Conservation (phyloP, 208 protist species). For the Wallacemonas sp. region DNA sequence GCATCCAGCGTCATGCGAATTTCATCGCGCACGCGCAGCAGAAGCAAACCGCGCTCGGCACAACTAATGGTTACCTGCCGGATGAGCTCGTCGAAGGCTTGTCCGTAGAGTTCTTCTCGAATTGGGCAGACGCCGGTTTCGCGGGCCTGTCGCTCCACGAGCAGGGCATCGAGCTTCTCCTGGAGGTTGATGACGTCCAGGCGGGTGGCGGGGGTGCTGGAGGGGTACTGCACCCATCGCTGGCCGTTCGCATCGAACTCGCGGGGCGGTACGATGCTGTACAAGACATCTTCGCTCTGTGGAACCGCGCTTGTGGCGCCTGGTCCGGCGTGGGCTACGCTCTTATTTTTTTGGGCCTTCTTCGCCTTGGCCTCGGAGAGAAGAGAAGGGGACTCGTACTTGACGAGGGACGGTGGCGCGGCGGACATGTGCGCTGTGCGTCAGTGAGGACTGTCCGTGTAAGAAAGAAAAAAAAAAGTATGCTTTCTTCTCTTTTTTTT, state of each 20-base stretch:
- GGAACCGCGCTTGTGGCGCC: constrained; percentile 33
- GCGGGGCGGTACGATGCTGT: constrained; percentile 89
- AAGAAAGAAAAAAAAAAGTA: constrained; percentile 4
- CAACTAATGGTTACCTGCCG: constrained; percentile 98
- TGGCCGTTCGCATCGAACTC: constrained; percentile 88
- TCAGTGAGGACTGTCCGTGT: constrained; percentile 11
- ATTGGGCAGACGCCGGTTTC: constrained; percentile 98
- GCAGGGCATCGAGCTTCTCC: constrained; percentile 93
- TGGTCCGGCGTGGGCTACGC: background rate
- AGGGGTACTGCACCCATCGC: constrained; percentile 88
- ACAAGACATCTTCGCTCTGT: constrained; percentile 90
- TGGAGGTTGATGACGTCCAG: constrained; percentile 93
- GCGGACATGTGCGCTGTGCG: constrained; percentile 21
- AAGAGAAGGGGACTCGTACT: constrained; percentile 90
- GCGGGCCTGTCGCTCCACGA: constrained; percentile 95
- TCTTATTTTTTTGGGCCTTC: constrained; percentile 51
- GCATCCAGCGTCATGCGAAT: constrained; percentile 89
- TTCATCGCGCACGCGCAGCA: constrained; percentile 98
- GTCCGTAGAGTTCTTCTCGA: constrained; percentile 97
- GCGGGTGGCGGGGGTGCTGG: constrained; percentile 85
- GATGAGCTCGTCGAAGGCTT: constrained; percentile 98
- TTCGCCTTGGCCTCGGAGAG: constrained; percentile 79
- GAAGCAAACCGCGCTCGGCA: constrained; percentile 96
- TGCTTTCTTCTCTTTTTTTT: background rate
- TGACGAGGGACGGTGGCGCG: constrained; percentile 67